Base-by-base conservation (phyloP, 2,329 filamentous ascomycete species). In the Hypomyces rosellus region DNA sequence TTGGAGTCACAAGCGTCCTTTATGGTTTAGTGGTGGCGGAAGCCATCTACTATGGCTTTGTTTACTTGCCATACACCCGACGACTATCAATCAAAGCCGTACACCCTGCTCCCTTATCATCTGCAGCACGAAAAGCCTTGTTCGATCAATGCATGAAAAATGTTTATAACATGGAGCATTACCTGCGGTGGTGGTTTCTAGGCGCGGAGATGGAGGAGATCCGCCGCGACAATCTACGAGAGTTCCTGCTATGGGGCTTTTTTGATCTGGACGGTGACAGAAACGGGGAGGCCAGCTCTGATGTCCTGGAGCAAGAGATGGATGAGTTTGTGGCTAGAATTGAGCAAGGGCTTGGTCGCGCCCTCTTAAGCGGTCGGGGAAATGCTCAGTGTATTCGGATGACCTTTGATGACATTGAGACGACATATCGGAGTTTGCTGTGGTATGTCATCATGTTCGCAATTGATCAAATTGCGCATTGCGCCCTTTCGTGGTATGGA, bases 171-270 rank as follows among this genome's bases (percentile, higher is more conserved):
- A 68, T 72, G 0, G 76, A 80, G 48, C 64, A 65, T 18, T 88
- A 85, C 59, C 56, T 89, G 39, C 72, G 69, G 45, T 72, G 74
- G 53, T 89, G 85, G 85, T 87, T 88, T 55, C 70, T 82, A n/a
- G 80, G 78, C 33, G 80, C 83, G 2, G 69, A 75, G 9, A 51
- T 71, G 1, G 63, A 70, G 15, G 80, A 84, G 34, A 80, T 89
- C 49, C 72, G 75, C 41, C 70, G 77, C n/a, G 82, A 87, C n/a
- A 86, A 88, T 58, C 65, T 88, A 47, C 75, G 74, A 56, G 81
- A 86, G 54, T 88, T 86, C 57, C 64, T 86, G 18, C 70, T 78
- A 8, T 89, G 85, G 85, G 83, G 80, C 1, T 81, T 88, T 59
- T 79, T 85, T 52, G 81, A 84, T 44, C 60, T 62, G 5, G 65